Evolutionary conservation across 257 asterid species (phyloP).

Genomic region (Petunia axillaris): DNA sequence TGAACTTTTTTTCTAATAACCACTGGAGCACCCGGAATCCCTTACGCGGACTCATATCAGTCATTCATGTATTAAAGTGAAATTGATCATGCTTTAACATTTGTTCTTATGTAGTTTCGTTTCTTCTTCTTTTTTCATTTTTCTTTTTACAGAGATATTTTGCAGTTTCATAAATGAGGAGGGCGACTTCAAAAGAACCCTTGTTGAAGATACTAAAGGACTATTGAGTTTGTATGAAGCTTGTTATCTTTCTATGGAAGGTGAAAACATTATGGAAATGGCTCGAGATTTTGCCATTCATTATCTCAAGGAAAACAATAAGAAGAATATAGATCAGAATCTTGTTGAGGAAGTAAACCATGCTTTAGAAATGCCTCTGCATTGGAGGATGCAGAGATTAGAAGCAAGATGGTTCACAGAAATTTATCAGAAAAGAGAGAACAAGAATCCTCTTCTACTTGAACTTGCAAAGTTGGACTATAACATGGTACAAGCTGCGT

Average conservation of each 20-base stretch:
- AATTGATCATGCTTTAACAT: not conserved
- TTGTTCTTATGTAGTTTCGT: not conserved
- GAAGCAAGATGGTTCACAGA: conserved; percentile 41
- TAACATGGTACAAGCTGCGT: conserved; percentile 37
- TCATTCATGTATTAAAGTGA: too few relatives aligned
- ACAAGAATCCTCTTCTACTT: conserved; percentile 33
- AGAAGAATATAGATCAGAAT: conserved; percentile 21
- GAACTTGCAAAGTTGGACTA: conserved; percentile 47
- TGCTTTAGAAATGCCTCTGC: conserved; percentile 43
- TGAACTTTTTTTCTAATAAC: too few relatives aligned
- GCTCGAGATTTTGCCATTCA: conserved; percentile 28
- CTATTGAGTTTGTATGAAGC: conserved; percentile 44
- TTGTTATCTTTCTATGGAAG: conserved; percentile 36
- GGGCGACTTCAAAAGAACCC: conserved; percentile 27
- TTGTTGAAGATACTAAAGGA: conserved; percentile 32
- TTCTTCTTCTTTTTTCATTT: conserved; percentile 5
- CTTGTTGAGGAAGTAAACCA: conserved; percentile 29
- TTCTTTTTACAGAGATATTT: conserved; percentile 35
- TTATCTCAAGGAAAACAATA: conserved; percentile 29
- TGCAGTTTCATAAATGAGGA: conserved; percentile 33
- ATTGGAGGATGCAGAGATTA: conserved; percentile 38
- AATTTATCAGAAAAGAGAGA: conserved; percentile 19
- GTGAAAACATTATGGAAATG: conserved; percentile 34
- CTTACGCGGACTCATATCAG: too few relatives aligned
- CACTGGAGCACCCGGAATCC: too few relatives aligned